These are phyloP conservation scores for Mucor plumbeus DNA, from an alignment of 371 early-diverging fungal genomes.

Conservation along the genomic window DNA sequence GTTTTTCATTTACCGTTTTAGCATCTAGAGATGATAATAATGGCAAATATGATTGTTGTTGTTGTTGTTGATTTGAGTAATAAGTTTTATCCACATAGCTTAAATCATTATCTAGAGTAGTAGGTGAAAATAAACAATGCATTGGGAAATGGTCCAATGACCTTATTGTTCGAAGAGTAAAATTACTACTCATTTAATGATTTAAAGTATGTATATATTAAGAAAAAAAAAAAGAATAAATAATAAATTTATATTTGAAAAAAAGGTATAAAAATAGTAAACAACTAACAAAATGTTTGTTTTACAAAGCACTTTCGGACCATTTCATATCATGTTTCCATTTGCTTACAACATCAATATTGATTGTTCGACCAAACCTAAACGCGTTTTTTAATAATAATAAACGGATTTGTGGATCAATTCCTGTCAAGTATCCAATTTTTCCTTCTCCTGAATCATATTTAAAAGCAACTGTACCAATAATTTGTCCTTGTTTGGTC, in stretches of 20 bases:
- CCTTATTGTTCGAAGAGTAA: slow-evolving; percentile 21
- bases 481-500: slow-evolving; percentile 22
- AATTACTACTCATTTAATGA: slow-evolving; percentile 23
- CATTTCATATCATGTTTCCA: slow-evolving; percentile 32
- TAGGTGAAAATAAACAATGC: slow-evolving; percentile 47
- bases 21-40: background rate
- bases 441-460: slow-evolving; percentile 42
- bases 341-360: slow-evolving; percentile 48
- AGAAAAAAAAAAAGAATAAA: slow-evolving; percentile 5
- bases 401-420: slow-evolving; percentile 32
- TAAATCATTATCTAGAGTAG: slow-evolving; percentile 38
- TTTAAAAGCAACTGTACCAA: slow-evolving; percentile 39
- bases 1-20: slow-evolving; percentile 9
- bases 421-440: slow-evolving; percentile 42
- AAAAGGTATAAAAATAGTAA: background rate
- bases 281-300: slow-evolving; percentile 5
- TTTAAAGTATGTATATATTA: background rate
- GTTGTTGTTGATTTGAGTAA: slow-evolving; percentile 15
- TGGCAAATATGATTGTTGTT: background rate
- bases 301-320: slow-evolving; percentile 33
- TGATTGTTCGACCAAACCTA: slow-evolving; percentile 44
- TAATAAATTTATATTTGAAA: background rate
- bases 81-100: slow-evolving; percentile 50
- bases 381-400: slow-evolving; percentile 44
- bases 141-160: slow-evolving; percentile 29